Base-by-base conservation (phyloP, 208 protist genomes). In the Tetramitus jugosus region DNA sequence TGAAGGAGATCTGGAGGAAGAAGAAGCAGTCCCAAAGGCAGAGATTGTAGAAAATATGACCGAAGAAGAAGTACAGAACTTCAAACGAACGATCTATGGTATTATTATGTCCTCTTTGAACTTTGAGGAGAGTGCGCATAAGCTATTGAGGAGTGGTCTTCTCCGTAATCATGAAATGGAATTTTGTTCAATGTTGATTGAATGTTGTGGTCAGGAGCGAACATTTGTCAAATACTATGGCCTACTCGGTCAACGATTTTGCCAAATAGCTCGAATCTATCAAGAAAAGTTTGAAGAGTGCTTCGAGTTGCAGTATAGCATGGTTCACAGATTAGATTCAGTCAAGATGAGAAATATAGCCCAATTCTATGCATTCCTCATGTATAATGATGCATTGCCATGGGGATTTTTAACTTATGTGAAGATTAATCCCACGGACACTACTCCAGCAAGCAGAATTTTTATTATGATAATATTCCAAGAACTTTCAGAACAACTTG, bases 51-150 rank as follows among this genome's bases (percentile, higher is more conserved):
- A 85, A 61, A 89, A 92, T 72, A 39, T 87, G 79, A 96, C 94
- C 45, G 88, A 91, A 49, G 90, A 90, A n/a, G 87, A 95, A 60
- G 83, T 93, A 53, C 88, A 94, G 17, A 87, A 92, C 72, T 81
- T 99, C 6, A 87, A 94, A 1, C 87, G 91, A 45, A 90, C 91
- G n/a, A 95, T 99, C 23, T 99, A 99, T 84, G 89, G 99, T 49
- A 94, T 95, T 23, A 97, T 99, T 80, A 97, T 97, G 84, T 97
- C 92, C 37, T 96, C 91, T 71, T 84, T 96, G n/a, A 89, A 90
- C 71, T 95, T 94, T 60, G 97, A 99, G 69, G 97, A 99, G 82
- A 94, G 90, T 67, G 96, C 94, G n/a, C 97, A 99, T 88, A 99
- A 99, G 83, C 90, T 99, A 40, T 81, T 98, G 14, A 92, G 92